Evolutionary conservation across 768 basidiomycete genomes (phyloP).

Genomic region (Saitozyma sp.): DNA sequence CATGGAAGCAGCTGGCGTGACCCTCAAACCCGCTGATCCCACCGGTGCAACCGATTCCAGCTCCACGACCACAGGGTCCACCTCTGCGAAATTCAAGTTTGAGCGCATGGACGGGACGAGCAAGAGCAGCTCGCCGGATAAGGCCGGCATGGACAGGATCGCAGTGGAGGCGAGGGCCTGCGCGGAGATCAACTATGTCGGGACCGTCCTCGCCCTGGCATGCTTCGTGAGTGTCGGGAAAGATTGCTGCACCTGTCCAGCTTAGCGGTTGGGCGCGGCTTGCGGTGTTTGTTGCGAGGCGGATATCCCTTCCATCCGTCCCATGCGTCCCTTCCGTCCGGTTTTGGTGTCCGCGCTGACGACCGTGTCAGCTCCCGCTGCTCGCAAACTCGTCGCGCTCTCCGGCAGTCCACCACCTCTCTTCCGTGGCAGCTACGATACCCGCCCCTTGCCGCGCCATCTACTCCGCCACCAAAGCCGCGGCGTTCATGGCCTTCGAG

Average conservation of each 20-base stretch:
- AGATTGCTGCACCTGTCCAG: not conserved
- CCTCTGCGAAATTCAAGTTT: not conserved
- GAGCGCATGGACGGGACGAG: not conserved
- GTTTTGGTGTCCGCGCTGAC: not conserved
- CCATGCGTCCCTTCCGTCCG: conserved; percentile 61
- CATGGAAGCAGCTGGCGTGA: conserved; percentile 64
- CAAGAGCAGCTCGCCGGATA: conserved; percentile 44
- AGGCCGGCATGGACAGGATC: conserved; percentile 63
- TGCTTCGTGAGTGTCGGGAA: conserved; percentile 39
- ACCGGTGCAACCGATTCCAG: not conserved
- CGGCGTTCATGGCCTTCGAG: conserved; percentile 53
- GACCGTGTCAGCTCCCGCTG: conserved; percentile 66
- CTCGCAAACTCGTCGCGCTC: conserved; percentile 64
- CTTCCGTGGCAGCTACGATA: conserved; percentile 73
- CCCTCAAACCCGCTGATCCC: conserved; percentile 19
- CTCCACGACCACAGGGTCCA: not conserved
- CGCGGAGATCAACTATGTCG: conserved; percentile 47
- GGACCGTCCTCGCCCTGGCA: conserved; percentile 42
- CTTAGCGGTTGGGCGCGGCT: no score
- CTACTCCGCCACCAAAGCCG: conserved; percentile 80
- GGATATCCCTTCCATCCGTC: conserved; percentile 43
- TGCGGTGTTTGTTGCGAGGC: no score
- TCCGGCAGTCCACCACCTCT: conserved; percentile 76
- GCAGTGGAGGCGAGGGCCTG: conserved; percentile 55
- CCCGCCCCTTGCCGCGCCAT: conserved; percentile 82